Percentiles rank a stretch among this genome's conserved stretches.
phyloP scores from a whole-genome alignment of 306 rosid genomes.

The Cicer yamashitae region DNA sequence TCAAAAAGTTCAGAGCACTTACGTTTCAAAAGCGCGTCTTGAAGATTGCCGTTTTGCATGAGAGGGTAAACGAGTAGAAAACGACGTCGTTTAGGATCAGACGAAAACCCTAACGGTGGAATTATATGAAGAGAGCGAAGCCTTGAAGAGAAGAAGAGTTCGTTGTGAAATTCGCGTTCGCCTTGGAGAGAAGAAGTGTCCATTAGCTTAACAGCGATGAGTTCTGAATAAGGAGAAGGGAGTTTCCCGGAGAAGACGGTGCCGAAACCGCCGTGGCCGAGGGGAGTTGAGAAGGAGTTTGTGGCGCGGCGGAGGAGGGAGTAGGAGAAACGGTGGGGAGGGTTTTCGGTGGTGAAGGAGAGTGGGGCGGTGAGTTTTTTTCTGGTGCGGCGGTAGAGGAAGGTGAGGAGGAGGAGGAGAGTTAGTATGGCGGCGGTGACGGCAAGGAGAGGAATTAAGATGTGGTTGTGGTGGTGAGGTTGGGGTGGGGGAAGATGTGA shows the following conservation, averaged over 20 bases:
- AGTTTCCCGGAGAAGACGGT: conserved; percentile 72
- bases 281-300: conserved; percentile 72
- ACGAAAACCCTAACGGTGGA: conserved; percentile 73
- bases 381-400: conserved; percentile 57
- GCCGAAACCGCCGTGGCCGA: conserved; percentile 96
- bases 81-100: conserved; percentile 74
- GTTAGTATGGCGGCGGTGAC: conserved; percentile 50
- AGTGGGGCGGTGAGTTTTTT: conserved; percentile 70
- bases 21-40: conserved; percentile 77
- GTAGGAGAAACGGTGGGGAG: conserved; percentile 76
- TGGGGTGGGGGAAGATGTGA: conserved; percentile 29
- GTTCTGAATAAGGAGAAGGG: conserved; percentile 47
- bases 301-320: conserved; percentile 89
- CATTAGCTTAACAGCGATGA: conserved; percentile 88
- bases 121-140: conserved; percentile 60
- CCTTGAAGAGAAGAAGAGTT: conserved; percentile 78
- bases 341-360: conserved; percentile 45
- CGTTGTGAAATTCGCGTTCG: conserved; percentile 95
- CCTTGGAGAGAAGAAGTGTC: conserved; percentile 82
- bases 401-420: conserved; percentile 57
- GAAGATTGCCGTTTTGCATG: conserved; percentile 85
- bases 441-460: conserved; percentile 43
- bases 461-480: conserved; percentile 29
- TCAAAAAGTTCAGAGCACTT: conserved; percentile 70
- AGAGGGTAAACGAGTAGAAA: conserved; percentile 79